Conservation (phyloP, 805 yeast genomes). For the Starmera amethionina region DNA sequence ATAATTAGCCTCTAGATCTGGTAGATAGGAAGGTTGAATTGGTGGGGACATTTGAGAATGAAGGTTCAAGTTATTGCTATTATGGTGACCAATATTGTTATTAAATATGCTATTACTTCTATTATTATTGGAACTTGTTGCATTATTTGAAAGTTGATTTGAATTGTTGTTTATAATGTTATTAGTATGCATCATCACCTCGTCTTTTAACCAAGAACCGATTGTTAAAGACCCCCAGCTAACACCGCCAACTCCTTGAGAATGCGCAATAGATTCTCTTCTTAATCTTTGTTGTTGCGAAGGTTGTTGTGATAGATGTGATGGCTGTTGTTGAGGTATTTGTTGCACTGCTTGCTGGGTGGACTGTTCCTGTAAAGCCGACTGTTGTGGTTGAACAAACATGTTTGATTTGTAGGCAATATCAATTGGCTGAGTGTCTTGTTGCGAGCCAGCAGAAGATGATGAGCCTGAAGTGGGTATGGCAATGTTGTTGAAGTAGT, state of each 20-base stretch:
- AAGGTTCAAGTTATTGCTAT: background rate
- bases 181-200: conserved; percentile 50
- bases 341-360: conserved; percentile 1
- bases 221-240: conserved; percentile 95
- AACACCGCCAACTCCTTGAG: conserved; percentile 97
- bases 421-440: conserved; percentile 26
- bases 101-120: background rate
- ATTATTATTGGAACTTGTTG: conserved; percentile 7
- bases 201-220: conserved; percentile 94
- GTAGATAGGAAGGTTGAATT: conserved; percentile 68
- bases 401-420: conserved; percentile 25
- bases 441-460: conserved; percentile 3
- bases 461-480: conserved; percentile 15
- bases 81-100: conserved; percentile 1
- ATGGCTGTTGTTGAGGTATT: conserved; percentile 10
- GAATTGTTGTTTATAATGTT: conserved; percentile 8
- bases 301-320: conserved; percentile 8
- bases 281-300: conserved; percentile 41
- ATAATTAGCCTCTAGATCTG: conserved; percentile 89
- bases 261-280: conserved; percentile 88
- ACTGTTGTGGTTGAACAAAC: conserved; percentile 7
- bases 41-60: conserved; percentile 43
- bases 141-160: conserved; percentile 9
- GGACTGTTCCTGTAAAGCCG: conserved; percentile 6
- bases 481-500: conserved; percentile 16